Conservation (phyloP, 2,329 filamentous ascomycete genomes). For the Arthroderma sp. region DNA sequence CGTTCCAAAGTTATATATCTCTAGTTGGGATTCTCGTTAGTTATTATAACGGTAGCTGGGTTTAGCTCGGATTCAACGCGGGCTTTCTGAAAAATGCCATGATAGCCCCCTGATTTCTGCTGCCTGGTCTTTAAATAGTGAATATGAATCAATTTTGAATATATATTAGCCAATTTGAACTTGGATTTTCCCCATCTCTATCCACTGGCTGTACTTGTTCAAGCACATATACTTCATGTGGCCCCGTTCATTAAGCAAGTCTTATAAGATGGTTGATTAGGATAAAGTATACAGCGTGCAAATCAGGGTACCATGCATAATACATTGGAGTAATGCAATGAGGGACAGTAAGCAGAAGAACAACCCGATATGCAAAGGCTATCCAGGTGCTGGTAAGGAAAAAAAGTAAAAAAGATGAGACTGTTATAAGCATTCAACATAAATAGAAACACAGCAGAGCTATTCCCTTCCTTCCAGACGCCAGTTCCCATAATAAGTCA, state of each 20-base stretch:
- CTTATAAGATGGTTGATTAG: neutral
- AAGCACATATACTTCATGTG: neutral
- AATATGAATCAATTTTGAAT: too few species aligned
- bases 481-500: slow-evolving; percentile 81
- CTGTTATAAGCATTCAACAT: neutral
- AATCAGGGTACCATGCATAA: neutral
- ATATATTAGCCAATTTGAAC: too few species aligned
- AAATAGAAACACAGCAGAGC: neutral
- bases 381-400: neutral
- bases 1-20: neutral
- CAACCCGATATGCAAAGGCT: neutral
- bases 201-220: too few species aligned
- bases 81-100: too few species aligned
- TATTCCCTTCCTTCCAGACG: slow-evolving; percentile 56
- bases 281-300: neutral
- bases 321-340: neutral
- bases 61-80: neutral
- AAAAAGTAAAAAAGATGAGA: neutral
- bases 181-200: too few species aligned
- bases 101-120: too few species aligned
- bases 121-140: neutral
- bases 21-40: neutral
- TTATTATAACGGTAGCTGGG: neutral
- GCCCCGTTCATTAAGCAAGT: neutral
- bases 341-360: neutral